Conservation (phyloP, 108 stramenopile species). For the Pinguiococcus pyrenoidosus region DNA sequence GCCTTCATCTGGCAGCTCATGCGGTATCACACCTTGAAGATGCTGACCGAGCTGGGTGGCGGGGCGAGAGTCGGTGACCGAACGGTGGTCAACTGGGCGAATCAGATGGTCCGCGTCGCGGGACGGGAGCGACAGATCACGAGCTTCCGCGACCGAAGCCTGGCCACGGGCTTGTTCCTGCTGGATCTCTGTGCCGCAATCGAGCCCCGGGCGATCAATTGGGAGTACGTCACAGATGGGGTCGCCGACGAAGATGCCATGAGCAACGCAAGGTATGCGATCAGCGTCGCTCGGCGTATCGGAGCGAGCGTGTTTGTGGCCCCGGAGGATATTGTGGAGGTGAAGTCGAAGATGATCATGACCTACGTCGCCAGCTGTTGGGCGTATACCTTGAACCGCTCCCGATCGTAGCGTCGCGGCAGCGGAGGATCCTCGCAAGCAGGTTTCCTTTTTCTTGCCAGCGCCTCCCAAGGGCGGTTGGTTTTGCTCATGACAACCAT, state of each 20-base stretch:
- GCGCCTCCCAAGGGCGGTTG: too few species aligned
- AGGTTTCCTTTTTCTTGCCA: too few species aligned
- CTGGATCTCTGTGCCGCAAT: conserved; percentile 12
- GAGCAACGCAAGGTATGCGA: conserved; percentile 35
- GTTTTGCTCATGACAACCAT: too few species aligned
- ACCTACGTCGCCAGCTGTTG: conserved; percentile 28
- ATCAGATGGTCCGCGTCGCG: conserved; percentile 5
- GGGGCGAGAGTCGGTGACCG: neutral
- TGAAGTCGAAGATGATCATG: conserved; percentile 40
- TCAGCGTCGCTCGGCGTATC: conserved; percentile 37
- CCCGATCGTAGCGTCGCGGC: too few species aligned
- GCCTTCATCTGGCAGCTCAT: conserved; percentile 50
- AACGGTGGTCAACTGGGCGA: conserved; percentile 22
- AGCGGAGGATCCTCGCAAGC: too few species aligned
- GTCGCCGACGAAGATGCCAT: conserved; percentile 16
- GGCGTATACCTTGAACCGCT: too few species aligned
- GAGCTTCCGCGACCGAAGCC: neutral
- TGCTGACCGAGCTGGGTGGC: conserved; percentile 9
- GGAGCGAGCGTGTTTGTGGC: conserved; percentile 37
- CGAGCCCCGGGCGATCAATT: conserved; percentile 26
- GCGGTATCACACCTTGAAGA: conserved; percentile 34
- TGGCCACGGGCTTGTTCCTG: neutral
- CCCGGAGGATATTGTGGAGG: conserved; percentile 45
- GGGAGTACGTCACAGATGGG: conserved; percentile 21
- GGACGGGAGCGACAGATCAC: neutral